Evolutionary conservation across 306 rosid genomes (phyloP).

Genomic region (Gastrolobium villosum): DNA sequence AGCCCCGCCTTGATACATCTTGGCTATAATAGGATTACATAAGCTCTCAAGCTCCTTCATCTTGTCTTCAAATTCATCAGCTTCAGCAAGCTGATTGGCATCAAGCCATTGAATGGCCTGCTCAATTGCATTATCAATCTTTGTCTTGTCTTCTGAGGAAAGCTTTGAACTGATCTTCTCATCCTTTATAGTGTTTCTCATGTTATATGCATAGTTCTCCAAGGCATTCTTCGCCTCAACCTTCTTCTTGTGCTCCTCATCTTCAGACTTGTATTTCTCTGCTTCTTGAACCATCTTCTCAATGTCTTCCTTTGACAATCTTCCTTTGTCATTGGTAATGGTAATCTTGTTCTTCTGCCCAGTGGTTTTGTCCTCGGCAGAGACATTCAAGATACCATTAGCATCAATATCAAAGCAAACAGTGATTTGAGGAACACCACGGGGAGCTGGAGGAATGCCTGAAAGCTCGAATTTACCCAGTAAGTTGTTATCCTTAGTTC

Average conservation of each 20-base stretch:
- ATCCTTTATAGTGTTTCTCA: conserved; percentile 79
- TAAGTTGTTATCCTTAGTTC: conserved; percentile 78
- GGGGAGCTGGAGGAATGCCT: conserved; percentile 83
- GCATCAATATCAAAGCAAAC: conserved; percentile 84
- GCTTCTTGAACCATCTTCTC: conserved; percentile 92
- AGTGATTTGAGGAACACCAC: conserved; percentile 80
- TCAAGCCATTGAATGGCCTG: conserved; percentile 80
- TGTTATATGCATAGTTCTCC: conserved; percentile 81
- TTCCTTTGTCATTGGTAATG: conserved; percentile 81
- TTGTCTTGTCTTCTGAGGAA: conserved; percentile 63
- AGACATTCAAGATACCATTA: conserved; percentile 77
- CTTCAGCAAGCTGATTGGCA: conserved; percentile 71
- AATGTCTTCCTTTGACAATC: conserved; percentile 76
- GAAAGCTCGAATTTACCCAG: conserved; percentile 80
- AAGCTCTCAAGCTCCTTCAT: conserved; percentile 79
- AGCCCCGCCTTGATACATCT: conserved; percentile 80
- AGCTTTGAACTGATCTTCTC: conserved; percentile 80
- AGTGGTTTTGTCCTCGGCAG: conserved; percentile 78
- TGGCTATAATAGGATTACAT: conserved; percentile 80
- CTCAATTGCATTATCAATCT: conserved; percentile 74
- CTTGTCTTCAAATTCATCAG: conserved; percentile 80
- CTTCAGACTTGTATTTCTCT: conserved; percentile 81
- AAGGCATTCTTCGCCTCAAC: conserved; percentile 74
- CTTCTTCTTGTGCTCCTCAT: conserved; percentile 86
- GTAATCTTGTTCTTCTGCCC: conserved; percentile 89